These are phyloP conservation scores for Penicillium sp. DNA, from an alignment of 2,329 filamentous ascomycete species.

Conservation along the genomic window DNA sequence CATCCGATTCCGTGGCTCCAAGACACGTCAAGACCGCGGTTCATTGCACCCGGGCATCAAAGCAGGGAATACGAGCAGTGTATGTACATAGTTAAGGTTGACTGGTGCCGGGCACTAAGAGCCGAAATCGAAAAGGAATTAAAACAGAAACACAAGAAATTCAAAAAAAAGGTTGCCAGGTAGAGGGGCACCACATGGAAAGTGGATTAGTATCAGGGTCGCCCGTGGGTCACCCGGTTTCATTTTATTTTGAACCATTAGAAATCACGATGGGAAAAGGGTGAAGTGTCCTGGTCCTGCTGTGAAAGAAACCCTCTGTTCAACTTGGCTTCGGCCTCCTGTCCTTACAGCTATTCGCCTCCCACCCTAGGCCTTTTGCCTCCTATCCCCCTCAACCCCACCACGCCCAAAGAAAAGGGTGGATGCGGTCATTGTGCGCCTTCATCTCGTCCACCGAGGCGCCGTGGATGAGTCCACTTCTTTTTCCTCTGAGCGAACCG, in stretches of 20 bases:
- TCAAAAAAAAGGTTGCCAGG: no score
- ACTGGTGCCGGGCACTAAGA: neutral
- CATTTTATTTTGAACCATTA: slow-evolving; percentile 5
- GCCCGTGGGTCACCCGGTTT: slow-evolving; percentile 18
- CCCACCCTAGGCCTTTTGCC: neutral
- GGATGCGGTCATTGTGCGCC: slow-evolving; percentile 31
- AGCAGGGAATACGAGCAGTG: neutral
- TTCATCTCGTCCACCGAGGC: slow-evolving; percentile 31
- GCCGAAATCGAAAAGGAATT: neutral
- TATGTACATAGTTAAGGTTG: neutral
- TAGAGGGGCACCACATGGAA: neutral
- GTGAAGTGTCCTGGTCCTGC: neutral
- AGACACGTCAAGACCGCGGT: slow-evolving; percentile 5
- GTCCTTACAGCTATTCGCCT: slow-evolving; percentile 13
- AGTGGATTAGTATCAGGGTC: slow-evolving; percentile 13
- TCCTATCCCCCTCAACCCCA: slow-evolving; percentile 6
- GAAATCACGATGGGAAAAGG: neutral
- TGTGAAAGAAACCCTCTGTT: neutral
- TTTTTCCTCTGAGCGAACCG: slow-evolving; percentile 12
- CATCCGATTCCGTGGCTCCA: slow-evolving; percentile 9
- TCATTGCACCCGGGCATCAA: neutral
- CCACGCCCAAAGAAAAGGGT: slow-evolving; percentile 13
- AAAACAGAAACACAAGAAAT: neutral
- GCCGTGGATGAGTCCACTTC: slow-evolving; percentile 32
- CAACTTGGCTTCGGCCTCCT: neutral